A percentile compares a stretch with the other conserved stretches of the same genome.
phyloP scores from a whole-genome alignment of 192 early-diverging fungal genomes.

The Podila epicladia region DNA sequence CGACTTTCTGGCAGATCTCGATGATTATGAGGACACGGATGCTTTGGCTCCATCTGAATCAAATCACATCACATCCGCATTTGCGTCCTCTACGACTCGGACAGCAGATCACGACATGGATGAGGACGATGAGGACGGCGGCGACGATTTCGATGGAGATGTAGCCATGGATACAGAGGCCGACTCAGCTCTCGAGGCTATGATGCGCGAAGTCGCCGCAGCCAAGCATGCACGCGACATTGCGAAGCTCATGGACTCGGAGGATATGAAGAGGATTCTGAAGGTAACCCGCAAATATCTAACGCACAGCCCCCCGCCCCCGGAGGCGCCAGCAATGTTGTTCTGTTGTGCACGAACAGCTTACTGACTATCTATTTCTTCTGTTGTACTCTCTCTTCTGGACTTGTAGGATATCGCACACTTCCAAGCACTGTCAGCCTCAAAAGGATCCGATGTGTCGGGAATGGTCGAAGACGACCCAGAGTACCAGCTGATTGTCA shows the following conservation, averaged over 20 bases:
- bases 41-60: conserved; percentile 30
- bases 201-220: conserved; percentile 51
- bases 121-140: conserved; percentile 59
- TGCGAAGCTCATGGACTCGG: conserved; percentile 69
- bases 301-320: too few species aligned
- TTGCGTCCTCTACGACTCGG: neutral
- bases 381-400: neutral
- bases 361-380: neutral
- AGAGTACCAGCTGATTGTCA: conserved; percentile 88
- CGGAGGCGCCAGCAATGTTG: too few species aligned
- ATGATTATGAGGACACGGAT: conserved; percentile 65
- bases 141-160: conserved; percentile 58
- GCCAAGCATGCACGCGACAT: conserved; percentile 70
- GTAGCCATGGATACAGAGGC: conserved; percentile 48
- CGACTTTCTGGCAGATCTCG: conserved; percentile 89
- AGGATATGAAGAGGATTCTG: conserved; percentile 68
- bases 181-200: conserved; percentile 22
- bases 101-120: conserved; percentile 48
- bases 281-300: conserved; percentile 31
- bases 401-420: conserved; percentile 62
- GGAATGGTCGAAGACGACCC: conserved; percentile 81
- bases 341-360: too few species aligned
- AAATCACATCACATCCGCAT: neutral
- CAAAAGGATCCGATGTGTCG: conserved; percentile 62
- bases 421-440: conserved; percentile 45